Conservation (phyloP, 768 basidiomycete species). For the Lactarius evosmus region DNA sequence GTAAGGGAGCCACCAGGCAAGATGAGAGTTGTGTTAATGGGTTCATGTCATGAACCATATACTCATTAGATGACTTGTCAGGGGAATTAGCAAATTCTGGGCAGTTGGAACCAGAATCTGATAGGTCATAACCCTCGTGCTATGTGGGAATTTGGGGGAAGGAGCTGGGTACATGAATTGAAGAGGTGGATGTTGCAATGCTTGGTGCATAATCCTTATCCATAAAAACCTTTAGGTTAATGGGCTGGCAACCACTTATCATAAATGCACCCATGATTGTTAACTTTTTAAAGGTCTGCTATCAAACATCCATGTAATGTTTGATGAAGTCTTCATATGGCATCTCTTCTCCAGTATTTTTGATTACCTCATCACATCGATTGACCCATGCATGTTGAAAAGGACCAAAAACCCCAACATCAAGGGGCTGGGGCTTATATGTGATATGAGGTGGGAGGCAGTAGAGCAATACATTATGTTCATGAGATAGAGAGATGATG, state of each 20-base stretch:
- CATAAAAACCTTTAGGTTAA: neutral
- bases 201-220: neutral
- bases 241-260: neutral
- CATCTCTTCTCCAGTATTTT: slow-evolving; percentile 1
- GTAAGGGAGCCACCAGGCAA: no score
- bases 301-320: neutral
- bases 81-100: no score
- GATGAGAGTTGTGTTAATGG: no score
- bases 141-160: no score
- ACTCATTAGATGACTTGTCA: no score
- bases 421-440: slow-evolving; percentile 11
- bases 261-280: neutral
- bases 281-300: neutral
- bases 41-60: no score
- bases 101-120: no score
- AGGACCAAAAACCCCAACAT: neutral
- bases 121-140: no score
- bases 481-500: no score
- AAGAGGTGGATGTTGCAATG: neutral
- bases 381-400: no score
- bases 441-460: slow-evolving; percentile 9
- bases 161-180: neutral
- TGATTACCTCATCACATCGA: neutral
- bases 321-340: neutral
- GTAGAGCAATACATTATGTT: no score